Conservation (phyloP, 306 rosid genomes). For the Acacia crassicarpa region DNA sequence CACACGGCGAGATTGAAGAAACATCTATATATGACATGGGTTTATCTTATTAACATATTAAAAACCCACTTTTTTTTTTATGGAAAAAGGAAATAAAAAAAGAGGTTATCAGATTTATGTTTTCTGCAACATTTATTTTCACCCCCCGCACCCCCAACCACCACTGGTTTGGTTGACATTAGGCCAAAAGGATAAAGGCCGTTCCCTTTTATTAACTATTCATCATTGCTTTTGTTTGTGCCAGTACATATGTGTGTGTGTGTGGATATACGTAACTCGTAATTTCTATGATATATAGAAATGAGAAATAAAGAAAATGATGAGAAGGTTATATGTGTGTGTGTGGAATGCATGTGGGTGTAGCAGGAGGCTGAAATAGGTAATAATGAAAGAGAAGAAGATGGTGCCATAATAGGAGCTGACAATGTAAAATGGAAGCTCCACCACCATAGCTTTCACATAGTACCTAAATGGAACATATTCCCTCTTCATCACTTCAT, state of each 20-base stretch:
- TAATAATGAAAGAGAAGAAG: slow-evolving; percentile 20
- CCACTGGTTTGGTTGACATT: slow-evolving; percentile 42
- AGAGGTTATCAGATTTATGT: slow-evolving; percentile 5
- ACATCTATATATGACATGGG: not conserved
- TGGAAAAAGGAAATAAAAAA: not conserved
- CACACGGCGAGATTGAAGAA: not conserved
- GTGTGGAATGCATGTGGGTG: not conserved
- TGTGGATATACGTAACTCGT: not conserved
- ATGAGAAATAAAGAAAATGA: not conserved
- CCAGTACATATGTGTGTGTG: not conserved
- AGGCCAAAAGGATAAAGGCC: slow-evolving; percentile 22
- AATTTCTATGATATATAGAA: not conserved
- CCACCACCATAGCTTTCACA: slow-evolving; percentile 52
- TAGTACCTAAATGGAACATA: slow-evolving; percentile 54
- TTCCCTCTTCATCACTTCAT: slow-evolving; percentile 36
- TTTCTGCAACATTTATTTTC: slow-evolving; percentile 23
- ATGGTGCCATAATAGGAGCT: slow-evolving; percentile 50
- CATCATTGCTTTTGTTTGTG: slow-evolving; percentile 25
- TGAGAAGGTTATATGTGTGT: too few relatives aligned
- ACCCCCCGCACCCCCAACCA: slow-evolving; percentile 16
- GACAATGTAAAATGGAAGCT: slow-evolving; percentile 58
- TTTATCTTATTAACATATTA: not conserved
- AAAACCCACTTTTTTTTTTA: not conserved
- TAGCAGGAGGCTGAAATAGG: not conserved
- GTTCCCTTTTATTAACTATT: slow-evolving; percentile 21